These are phyloP conservation scores for Hypoxylon sp. DNA, from an alignment of 2,329 filamentous ascomycete species.

Conservation along the genomic window DNA sequence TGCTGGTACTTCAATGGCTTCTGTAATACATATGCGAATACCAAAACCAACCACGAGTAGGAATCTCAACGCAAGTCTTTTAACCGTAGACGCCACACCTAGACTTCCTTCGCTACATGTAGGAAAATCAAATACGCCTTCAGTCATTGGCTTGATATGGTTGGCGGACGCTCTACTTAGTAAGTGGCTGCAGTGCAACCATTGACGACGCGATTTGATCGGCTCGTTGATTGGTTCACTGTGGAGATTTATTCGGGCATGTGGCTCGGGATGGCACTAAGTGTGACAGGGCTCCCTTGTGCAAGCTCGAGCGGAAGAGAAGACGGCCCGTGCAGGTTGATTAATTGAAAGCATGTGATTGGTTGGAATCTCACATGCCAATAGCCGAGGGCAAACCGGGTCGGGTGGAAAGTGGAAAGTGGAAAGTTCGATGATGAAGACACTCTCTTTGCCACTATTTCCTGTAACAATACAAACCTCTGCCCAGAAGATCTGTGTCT, in stretches of 20 bases:
- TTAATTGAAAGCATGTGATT: constrained; percentile 50
- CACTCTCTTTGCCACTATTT: constrained; percentile 47
- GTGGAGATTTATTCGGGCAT: constrained; percentile 9
- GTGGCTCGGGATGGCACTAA: constrained; percentile 11
- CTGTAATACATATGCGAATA: neutral
- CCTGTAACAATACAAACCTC: constrained; percentile 24
- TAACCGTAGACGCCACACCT: too few species aligned
- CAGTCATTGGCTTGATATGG: constrained; percentile 18
- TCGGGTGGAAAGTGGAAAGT: constrained; percentile 39
- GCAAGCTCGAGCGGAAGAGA: constrained; percentile 35
- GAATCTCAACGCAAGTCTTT: too few species aligned
- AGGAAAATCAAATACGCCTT: constrained; percentile 27
- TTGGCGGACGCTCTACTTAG: constrained; percentile 3
- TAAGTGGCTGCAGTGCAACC: constrained; percentile 4
- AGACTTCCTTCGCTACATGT: too few species aligned
- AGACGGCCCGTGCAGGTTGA: constrained; percentile 46
- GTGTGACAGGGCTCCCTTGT: constrained; percentile 13
- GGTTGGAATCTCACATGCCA: constrained; percentile 40
- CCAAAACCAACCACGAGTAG: too few species aligned
- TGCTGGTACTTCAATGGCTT: too few species aligned
- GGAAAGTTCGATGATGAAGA: constrained; percentile 48
- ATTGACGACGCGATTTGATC: constrained; percentile 8
- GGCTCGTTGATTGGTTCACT: constrained; percentile 10
- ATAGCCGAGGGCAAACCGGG: constrained; percentile 51
- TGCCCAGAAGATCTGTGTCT: neutral